phyloP scores from a whole-genome alignment of 1,139 yeast species.

The Kodamaea alishanica region DNA sequence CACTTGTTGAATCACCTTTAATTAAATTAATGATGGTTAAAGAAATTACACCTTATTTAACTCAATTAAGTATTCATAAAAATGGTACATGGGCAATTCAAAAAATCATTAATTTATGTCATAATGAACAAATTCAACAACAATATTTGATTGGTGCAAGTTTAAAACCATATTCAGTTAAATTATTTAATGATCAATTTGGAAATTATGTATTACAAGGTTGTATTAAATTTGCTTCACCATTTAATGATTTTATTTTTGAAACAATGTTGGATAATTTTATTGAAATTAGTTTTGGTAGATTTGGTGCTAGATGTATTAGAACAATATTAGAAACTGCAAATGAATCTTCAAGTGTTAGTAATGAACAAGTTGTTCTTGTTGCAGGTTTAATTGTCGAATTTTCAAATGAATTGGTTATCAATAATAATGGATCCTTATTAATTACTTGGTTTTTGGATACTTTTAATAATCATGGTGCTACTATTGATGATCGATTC shows the following conservation, averaged over 20 bases:
- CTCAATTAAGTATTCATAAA: conserved; percentile 92
- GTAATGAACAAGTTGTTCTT: conserved; percentile 65
- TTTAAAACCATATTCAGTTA: conserved; percentile 77
- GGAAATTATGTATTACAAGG: conserved; percentile 97
- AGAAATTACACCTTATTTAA: conserved; percentile 72
- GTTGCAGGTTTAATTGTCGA: conserved; percentile 79
- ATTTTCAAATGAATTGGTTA: conserved; percentile 75
- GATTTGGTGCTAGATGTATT: conserved; percentile 94
- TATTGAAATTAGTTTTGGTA: conserved; percentile 76
- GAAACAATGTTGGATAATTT: conserved; percentile 80
- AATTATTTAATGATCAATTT: conserved; percentile 88
- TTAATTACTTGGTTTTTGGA: conserved; percentile 93
- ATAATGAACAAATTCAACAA: conserved; percentile 57
- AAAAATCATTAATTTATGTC: conserved; percentile 74
- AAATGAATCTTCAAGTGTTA: conserved; percentile 39
- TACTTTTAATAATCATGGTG: conserved; percentile 64
- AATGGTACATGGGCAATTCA: conserved; percentile 99
- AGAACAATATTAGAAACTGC: conserved; percentile 85
- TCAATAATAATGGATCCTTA: conserved; percentile 84
- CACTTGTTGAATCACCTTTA: conserved; percentile 59
- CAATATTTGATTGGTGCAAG: conserved; percentile 64
- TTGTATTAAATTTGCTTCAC: conserved; percentile 82
- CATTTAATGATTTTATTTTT: conserved; percentile 85
- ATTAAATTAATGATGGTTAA: conserved; percentile 80
- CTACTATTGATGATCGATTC: conserved; percentile 29